Evolutionary conservation across 345 rosid species (phyloP), one percentile per base, ranked within the genome.

Genomic region (Nasturtium officinale): DNA sequence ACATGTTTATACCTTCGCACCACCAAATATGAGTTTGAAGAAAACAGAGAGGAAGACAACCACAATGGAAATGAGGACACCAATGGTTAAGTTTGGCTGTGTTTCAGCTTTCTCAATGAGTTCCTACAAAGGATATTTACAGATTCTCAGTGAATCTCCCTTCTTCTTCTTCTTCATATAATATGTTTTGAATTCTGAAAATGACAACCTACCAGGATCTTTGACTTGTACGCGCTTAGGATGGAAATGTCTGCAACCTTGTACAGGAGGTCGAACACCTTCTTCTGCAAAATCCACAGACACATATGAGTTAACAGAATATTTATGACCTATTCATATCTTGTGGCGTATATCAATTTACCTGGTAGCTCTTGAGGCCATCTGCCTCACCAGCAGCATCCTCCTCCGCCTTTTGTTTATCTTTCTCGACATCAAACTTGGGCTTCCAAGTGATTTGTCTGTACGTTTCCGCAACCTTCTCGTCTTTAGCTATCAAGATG

Each of bases 31-130:
- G 5, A 86, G 46, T 81, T 77, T 88, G 16, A 69, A 37, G 58
- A 88, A 61, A 54, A 82, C 7, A 0, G 84, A 72, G 51, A 86
- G 58, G 71, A 82, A 66, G 23, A 84, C 78, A 26, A 86, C 71
- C 45, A 82, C 71, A 3, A 86, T 2, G 16, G 88, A 77, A 55
- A 84, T 66, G 21, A 86, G 74, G 32, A 83, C 63, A 63, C 90
- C 88, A 9, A 88, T 77, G 8, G 90, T 82, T 51, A 88, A 73
- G 71, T 83, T 86, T 8, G 92, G 87, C 48, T 88, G 90, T 60
- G 77, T 83, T 82, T 88, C 92, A 42, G 84, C 87, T 83, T 86
- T 90, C 68, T 83, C 91, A 53, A 90, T 78, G 28, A 90, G 67
- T 47, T 87, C 96, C 96, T 90, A 71, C 11, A 9, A 6, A 17